Conservation (phyloP, 345 rosid genomes). For the Camelina neglecta region DNA sequence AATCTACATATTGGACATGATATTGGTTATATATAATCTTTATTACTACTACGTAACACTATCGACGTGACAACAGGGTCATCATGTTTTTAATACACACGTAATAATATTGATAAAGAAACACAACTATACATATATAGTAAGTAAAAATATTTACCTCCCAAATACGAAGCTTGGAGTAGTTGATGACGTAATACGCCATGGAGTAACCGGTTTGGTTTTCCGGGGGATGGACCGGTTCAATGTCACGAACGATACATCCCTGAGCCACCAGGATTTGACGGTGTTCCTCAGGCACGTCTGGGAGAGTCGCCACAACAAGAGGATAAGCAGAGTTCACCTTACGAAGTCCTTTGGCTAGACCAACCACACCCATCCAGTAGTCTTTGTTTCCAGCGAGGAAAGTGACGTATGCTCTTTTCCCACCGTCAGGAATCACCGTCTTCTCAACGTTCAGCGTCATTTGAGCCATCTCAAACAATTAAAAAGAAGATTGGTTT, state of each 20-base stretch:
- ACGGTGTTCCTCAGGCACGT: slow-evolving; percentile 71
- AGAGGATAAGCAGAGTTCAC: slow-evolving; percentile 57
- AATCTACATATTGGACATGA: background rate
- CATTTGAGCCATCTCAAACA: slow-evolving; percentile 2
- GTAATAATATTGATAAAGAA: background rate
- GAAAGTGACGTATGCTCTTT: slow-evolving; percentile 58
- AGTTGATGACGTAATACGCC: slow-evolving; percentile 77
- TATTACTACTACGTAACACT: background rate
- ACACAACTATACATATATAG: background rate
- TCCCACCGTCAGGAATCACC: background rate
- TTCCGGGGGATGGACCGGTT: slow-evolving; percentile 60
- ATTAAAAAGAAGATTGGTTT: background rate
- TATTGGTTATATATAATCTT: background rate
- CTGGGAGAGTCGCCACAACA: slow-evolving; percentile 68
- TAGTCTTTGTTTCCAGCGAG: slow-evolving; percentile 71
- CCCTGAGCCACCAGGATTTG: slow-evolving; percentile 59
- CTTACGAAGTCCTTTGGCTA: slow-evolving; percentile 69
- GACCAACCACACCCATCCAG: slow-evolving; percentile 67
- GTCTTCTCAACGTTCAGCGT: background rate
- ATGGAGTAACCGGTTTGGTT: slow-evolving; percentile 62
- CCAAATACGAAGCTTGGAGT: slow-evolving; percentile 85
- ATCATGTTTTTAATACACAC: background rate
- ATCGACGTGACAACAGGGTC: background rate
- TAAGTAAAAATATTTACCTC: slow-evolving; percentile 48
- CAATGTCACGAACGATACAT: slow-evolving; percentile 61